Percentiles rank a stretch among this genome's conserved stretches.
These are phyloP conservation scores for Xylaria sp. DNA, from an alignment of 2,329 filamentous ascomycete genomes.

Conservation along the genomic window DNA sequence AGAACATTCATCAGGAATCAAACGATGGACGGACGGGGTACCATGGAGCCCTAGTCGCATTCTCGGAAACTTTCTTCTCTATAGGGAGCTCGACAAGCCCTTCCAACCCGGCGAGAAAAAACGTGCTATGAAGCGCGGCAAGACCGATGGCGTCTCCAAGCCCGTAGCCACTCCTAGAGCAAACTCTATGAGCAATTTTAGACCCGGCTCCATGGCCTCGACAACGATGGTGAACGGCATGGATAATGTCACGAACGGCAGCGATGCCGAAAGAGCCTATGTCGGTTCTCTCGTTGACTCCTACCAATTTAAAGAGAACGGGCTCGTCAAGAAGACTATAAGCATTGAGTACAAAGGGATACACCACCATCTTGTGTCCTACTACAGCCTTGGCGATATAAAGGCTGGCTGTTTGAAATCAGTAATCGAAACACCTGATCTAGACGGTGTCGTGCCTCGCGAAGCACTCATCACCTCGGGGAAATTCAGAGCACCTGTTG, in stretches of 20 bases:
- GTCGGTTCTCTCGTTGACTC: slow-evolving; percentile 90
- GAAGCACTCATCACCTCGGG: slow-evolving; percentile 68
- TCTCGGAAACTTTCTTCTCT: slow-evolving; percentile 85
- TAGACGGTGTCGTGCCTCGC: slow-evolving; percentile 65
- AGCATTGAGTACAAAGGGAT: slow-evolving; percentile 79
- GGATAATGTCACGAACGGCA: slow-evolving; percentile 5
- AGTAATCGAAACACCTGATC: slow-evolving; percentile 65
- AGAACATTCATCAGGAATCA: slow-evolving; percentile 89
- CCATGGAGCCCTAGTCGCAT: slow-evolving; percentile 92
- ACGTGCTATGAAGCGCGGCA: slow-evolving; percentile 78
- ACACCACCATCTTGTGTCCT: slow-evolving; percentile 87
- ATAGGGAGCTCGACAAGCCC: slow-evolving; percentile 81
- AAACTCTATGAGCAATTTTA: slow-evolving; percentile 36
- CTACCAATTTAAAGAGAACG: slow-evolving; percentile 85
- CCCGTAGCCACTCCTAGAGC: slow-evolving; percentile 44
- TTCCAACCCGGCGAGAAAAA: slow-evolving; percentile 89
- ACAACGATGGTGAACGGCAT: neutral
- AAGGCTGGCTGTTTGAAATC: slow-evolving; percentile 46
- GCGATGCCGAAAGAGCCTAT: slow-evolving; percentile 54
- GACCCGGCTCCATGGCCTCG: slow-evolving; percentile 7
- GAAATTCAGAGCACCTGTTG: slow-evolving; percentile 74
- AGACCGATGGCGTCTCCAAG: slow-evolving; percentile 56
- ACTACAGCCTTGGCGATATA: slow-evolving; percentile 86
- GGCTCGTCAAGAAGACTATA: slow-evolving; percentile 93
- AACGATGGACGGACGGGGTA: slow-evolving; percentile 92